Conservation (phyloP, 2,329 filamentous ascomycete species). For the Cytospora chrysosperma region DNA sequence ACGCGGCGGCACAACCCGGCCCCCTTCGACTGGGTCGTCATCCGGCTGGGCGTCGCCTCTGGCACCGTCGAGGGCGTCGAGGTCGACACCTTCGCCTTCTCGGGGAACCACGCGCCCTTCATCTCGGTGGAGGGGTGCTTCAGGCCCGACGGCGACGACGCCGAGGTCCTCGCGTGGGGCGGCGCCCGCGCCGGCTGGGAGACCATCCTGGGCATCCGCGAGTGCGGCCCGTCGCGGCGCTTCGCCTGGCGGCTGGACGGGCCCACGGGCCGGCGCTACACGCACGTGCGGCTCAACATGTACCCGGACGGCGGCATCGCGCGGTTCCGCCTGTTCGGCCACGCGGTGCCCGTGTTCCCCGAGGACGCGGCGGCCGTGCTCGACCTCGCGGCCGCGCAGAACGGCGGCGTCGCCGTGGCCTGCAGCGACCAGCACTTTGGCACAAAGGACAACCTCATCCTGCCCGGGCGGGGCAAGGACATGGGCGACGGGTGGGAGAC, state of each 20-base stretch:
- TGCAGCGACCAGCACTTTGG: slow-evolving; percentile 86
- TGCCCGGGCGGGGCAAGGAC: slow-evolving; percentile 75
- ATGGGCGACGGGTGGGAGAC: slow-evolving; percentile 93
- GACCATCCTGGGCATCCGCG: slow-evolving; percentile 65
- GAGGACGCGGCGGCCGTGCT: slow-evolving; percentile 63
- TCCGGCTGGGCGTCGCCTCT: slow-evolving; percentile 66
- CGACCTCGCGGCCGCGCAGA: slow-evolving; percentile 75
- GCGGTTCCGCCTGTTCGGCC: slow-evolving; percentile 73
- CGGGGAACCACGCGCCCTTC: slow-evolving; percentile 77
- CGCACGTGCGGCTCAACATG: slow-evolving; percentile 79
- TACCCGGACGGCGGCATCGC: slow-evolving; percentile 84
- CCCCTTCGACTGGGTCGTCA: slow-evolving; percentile 65
- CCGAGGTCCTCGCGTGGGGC: slow-evolving; percentile 61
- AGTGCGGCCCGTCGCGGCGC: slow-evolving; percentile 71
- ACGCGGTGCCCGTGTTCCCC: slow-evolving; percentile 74
- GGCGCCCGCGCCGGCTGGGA: slow-evolving; percentile 65
- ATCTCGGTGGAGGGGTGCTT: slow-evolving; percentile 78
- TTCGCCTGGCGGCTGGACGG: slow-evolving; percentile 69
- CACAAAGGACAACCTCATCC: slow-evolving; percentile 75
- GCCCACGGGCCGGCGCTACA: slow-evolving; percentile 61
- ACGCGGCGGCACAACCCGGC: slow-evolving; percentile 64
- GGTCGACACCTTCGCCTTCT: slow-evolving; percentile 79
- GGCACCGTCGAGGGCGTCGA: slow-evolving; percentile 73
- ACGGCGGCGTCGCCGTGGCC: slow-evolving; percentile 71
- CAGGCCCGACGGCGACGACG: slow-evolving; percentile 54